Evolutionary conservation across 164 flowering plant species (phyloP).

Genomic region (Annona squamosa): DNA sequence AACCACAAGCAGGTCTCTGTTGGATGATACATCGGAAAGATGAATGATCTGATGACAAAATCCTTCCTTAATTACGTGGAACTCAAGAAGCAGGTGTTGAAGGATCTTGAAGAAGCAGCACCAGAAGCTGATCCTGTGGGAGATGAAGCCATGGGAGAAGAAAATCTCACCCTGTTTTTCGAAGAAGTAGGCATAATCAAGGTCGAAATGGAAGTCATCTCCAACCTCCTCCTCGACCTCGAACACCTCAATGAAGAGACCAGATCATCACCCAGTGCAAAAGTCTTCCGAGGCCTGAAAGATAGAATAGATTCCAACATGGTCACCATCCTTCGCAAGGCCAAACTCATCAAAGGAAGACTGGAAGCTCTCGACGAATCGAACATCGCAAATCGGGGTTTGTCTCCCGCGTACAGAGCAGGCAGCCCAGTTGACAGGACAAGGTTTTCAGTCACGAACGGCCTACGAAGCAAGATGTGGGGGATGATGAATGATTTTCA

Average conservation of each 20-base stretch:
- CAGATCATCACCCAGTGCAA: constrained; percentile 53
- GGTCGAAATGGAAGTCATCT: constrained; percentile 55
- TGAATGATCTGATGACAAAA: constrained; percentile 90
- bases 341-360: constrained; percentile 43
- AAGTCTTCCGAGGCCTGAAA: constrained; percentile 57
- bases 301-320: constrained; percentile 68
- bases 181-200: constrained; percentile 48
- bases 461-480: constrained; percentile 49
- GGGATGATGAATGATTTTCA: constrained; percentile 63
- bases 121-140: constrained; percentile 34
- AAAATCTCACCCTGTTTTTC: constrained; percentile 54
- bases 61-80: constrained; percentile 81
- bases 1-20: neutral
- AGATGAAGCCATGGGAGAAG: constrained; percentile 40
- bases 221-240: constrained; percentile 48
- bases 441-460: constrained; percentile 47
- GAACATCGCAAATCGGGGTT: constrained; percentile 32
- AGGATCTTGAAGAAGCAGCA: constrained; percentile 50
- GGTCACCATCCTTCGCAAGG: constrained; percentile 49
- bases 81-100: constrained; percentile 67
- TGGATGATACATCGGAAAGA: constrained; percentile 21
- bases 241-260: constrained; percentile 53
- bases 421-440: constrained; percentile 60
- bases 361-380: constrained; percentile 53
- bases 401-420: constrained; percentile 28